Evolutionary conservation across 2,329 filamentous ascomycete genomes (phyloP).

Genomic region (Metarhizium brunneum): DNA sequence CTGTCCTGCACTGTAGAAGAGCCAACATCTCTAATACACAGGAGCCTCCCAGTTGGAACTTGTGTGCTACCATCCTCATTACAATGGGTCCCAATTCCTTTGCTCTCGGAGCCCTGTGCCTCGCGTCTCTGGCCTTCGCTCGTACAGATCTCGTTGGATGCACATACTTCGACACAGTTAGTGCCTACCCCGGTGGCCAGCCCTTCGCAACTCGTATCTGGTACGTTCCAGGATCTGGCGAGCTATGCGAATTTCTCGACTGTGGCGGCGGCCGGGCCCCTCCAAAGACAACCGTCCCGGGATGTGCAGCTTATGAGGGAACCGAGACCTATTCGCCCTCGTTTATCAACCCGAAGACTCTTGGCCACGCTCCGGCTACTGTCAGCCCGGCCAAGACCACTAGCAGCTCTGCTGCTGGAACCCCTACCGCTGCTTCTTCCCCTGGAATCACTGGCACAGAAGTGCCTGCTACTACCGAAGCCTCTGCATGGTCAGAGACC

Average conservation of each 20-base stretch:
- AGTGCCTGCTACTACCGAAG: not conserved
- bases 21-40: too few species aligned
- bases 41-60: too few species aligned
- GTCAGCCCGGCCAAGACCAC: conserved; percentile 1
- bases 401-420: conserved; percentile 8
- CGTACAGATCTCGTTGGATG: conserved; percentile 38
- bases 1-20: too few species aligned
- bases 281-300: conserved; percentile 53
- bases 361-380: conserved; percentile 9
- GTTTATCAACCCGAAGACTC: conserved; percentile 31
- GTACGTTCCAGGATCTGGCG: conserved; percentile 54
- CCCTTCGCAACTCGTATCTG: conserved; percentile 40
- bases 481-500: not conserved
- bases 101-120: conserved; percentile 16
- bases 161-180: conserved; percentile 27
- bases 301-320: conserved; percentile 46
- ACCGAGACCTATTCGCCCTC: conserved; percentile 44
- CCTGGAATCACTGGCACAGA: not conserved
- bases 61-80: not conserved
- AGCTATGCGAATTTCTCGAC: conserved; percentile 55
- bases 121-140: conserved; percentile 26
- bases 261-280: conserved; percentile 59
- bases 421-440: conserved; percentile 7
- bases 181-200: conserved; percentile 16
- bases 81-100: conserved; percentile 18